Percentiles rank a stretch among this genome's conserved stretches.
Conservation (phyloP, 164 flowering plant genomes). For the Chimonanthus praecox region DNA sequence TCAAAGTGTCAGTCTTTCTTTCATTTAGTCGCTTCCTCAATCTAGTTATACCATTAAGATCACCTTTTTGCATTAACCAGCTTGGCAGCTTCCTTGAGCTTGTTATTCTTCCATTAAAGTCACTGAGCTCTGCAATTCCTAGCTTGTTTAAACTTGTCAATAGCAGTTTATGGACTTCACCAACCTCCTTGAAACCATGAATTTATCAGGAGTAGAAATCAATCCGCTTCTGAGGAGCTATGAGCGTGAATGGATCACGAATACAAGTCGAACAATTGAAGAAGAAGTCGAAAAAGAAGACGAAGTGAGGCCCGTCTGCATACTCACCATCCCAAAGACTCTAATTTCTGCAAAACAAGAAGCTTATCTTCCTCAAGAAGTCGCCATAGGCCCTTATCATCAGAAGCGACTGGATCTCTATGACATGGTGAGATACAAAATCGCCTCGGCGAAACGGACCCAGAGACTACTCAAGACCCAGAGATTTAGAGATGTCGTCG, state of each 20-base stretch:
- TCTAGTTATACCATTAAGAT: no score
- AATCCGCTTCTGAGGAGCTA: not conserved
- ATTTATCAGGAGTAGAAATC: not conserved
- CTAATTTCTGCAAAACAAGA: not conserved
- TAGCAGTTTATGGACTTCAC: not conserved
- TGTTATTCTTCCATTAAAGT: not conserved
- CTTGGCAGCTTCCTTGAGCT: not conserved
- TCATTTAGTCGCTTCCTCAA: no score
- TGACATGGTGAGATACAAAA: slow-evolving; percentile 1
- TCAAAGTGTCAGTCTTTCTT: no score
- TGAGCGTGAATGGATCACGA: not conserved
- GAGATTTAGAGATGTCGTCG: not conserved
- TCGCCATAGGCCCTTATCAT: not conserved
- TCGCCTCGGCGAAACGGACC: not conserved
- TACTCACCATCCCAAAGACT: not conserved
- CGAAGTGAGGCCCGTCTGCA: not conserved
- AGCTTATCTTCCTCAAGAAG: slow-evolving; percentile 2
- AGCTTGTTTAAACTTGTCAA: no score
- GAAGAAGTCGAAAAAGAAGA: not conserved
- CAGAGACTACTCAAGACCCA: not conserved
- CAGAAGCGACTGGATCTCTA: slow-evolving; percentile 4
- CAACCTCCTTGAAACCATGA: not conserved
- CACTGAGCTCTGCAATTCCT: not conserved
- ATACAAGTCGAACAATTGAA: not conserved
- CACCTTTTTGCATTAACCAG: not conserved